Evolutionary conservation across 2,329 filamentous ascomycete species (phyloP), one percentile per base, ranked within the genome.

Genomic region (Myrmaecium sp.): DNA sequence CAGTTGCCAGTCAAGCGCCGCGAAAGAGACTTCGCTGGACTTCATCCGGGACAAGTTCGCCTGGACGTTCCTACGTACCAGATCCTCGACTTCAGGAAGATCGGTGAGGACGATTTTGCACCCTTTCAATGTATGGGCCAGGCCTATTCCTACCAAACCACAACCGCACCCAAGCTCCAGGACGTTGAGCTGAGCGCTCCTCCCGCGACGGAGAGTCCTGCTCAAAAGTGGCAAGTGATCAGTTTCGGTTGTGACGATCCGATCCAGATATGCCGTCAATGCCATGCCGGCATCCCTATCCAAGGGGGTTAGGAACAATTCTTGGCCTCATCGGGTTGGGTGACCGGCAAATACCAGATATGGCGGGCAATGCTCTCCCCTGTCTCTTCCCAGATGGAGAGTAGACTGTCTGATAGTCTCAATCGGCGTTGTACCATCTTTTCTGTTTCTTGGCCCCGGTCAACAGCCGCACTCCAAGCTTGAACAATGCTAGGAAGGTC

Each of bases 351-450:
- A 43, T 57, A 74, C 74, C 74, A 80, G 25, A 79, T 59, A 51
- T 80, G 74, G 21, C 72, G 57, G 5, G 74, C 74, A 40, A 80
- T 79, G 43, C 70, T 76, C 40, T 80, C 74, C 4, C 74, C 73
- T 0, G 70, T 75, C 40, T 79, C 74, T 43, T 80, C 74, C 56
- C 66, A 72, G 23, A 79, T 64, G 17, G 48, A 47, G 6, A 72
- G 38, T 4, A 42, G 41, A 5, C 51, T 38, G 13, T 51, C 46
- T 18, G 48, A 43, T 4, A 51, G 38, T 8, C 40, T 39, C 30
- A 74, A 60, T 9, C 63, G 57, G 34, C 72, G 55, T 38, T 73
- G 60, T 1, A 74, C 60, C 9, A 66, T 48, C 35, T 58, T 64
- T 8, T 59, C 57, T 1, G 62, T 57, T 21, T 58, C 53, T 3